Percentiles rank a stretch among this genome's conserved stretches.
Conservation (phyloP, 1,139 yeast species). For the Suhomyces atakaporum region DNA sequence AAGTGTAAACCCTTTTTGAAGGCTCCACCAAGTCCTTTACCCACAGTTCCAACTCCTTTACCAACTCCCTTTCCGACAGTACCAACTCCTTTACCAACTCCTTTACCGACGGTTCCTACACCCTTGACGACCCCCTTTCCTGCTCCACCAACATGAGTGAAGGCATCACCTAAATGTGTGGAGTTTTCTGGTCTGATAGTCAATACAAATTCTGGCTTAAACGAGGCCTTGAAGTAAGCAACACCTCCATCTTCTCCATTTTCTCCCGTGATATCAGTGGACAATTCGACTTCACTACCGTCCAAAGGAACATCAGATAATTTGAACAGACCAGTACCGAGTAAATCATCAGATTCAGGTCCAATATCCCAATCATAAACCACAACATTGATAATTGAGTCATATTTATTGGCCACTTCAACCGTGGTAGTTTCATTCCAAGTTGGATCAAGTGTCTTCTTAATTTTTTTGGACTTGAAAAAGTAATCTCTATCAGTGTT, state of each 20-base stretch:
- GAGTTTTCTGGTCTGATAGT: constrained; percentile 42
- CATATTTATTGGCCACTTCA: constrained; percentile 59
- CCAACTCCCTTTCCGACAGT: constrained; percentile 43
- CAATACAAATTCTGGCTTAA: constrained; percentile 70
- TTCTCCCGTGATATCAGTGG: constrained; percentile 56
- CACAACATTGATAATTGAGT: constrained; percentile 57
- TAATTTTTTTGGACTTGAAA: constrained; percentile 74
- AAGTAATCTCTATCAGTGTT: constrained; percentile 60
- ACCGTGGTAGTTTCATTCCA: constrained; percentile 72
- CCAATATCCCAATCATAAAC: constrained; percentile 94
- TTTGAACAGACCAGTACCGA: constrained; percentile 67
- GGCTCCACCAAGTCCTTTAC: constrained; percentile 40
- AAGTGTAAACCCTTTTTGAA: constrained; percentile 41
- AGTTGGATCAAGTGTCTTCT: constrained; percentile 83
- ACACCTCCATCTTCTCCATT: constrained; percentile 65
- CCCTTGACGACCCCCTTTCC: constrained; percentile 54
- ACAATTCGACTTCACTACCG: constrained; percentile 49
- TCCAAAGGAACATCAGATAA: constrained; percentile 63
- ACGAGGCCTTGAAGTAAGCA: constrained; percentile 57
- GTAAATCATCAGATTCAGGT: constrained; percentile 74
- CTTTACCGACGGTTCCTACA: constrained; percentile 19
- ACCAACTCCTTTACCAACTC: constrained; percentile 20
- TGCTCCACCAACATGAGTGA: constrained; percentile 40
- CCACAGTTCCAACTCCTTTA: constrained; percentile 43
- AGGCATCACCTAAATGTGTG: constrained; percentile 47